These are phyloP conservation scores for Cardamine occulta DNA, from an alignment of 345 rosid genomes.

Conservation along the genomic window DNA sequence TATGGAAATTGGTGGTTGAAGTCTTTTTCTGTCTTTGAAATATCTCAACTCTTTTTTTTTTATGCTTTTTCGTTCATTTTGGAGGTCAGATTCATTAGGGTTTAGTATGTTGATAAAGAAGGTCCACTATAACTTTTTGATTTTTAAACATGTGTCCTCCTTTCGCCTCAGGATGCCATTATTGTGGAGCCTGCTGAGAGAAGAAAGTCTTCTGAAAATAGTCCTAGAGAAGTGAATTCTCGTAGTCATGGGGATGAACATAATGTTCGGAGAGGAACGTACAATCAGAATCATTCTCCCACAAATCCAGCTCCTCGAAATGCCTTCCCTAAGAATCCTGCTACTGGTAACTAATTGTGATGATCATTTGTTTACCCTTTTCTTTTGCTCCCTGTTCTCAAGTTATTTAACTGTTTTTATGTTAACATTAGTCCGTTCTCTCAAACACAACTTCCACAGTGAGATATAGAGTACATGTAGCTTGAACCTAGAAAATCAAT, in stretches of 20 bases:
- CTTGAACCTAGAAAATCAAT: no score
- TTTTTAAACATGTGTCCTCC: conserved; percentile 30
- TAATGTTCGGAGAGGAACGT: conserved; percentile 46
- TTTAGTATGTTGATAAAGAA: background rate
- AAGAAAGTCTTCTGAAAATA: conserved; percentile 50
- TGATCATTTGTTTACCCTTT: background rate
- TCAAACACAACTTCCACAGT: background rate
- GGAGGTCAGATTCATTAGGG: background rate
- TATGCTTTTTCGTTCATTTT: no score
- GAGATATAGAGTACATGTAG: background rate
- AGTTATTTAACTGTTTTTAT: background rate
- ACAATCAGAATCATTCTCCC: conserved; percentile 47
- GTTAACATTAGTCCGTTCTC: background rate
- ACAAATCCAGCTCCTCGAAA: background rate
- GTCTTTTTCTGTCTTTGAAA: no score
- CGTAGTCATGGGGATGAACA: conserved; percentile 46
- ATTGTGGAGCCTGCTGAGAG: conserved; percentile 49
- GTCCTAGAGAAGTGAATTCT: conserved; percentile 39
- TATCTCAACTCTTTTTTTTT: no score
- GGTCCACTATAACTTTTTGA: conserved; percentile 26
- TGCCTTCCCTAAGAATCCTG: no score
- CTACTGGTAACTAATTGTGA: conserved; percentile 25
- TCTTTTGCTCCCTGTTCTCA: background rate
- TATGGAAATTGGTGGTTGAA: no score
- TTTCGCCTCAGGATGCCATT: conserved; percentile 51